Evolutionary conservation across 179 eudicot species (phyloP), one percentile per base, ranked within the genome.

Genomic region (Spergularia azorica): DNA sequence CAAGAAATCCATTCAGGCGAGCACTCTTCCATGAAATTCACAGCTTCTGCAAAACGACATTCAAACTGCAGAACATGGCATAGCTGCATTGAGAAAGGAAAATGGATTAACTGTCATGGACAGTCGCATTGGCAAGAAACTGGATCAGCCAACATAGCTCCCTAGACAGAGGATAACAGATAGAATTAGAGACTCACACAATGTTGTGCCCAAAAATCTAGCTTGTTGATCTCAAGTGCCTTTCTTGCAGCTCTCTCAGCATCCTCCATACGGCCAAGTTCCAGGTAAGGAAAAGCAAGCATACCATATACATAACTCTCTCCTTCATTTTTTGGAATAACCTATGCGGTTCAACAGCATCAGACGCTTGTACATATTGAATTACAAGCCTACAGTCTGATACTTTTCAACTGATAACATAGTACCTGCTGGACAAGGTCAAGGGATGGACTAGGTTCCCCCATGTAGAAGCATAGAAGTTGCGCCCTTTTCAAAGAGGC

Each of bases 141-240:
- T 26, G 32, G 32, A 26, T 26, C 32, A 26, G 32, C 32, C 32
- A 26, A 2, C 32, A 26, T 26, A 2, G 32, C 2, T 26, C 32
- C 32, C 32, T 26, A 26, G 32, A 26, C 32, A 26, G 1, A 26
- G 32, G 32, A 26, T 26, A 5, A 26, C 3, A 8, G 0, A 26
- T 15, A 61, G 73, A 57, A 64, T 73, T 72, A n/a, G n/a, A 15
- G 68, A 89, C 97, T 93, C 83, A 95, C 99, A 78, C 90, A 89
- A 86, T 95, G 99, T 41, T 95, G 99, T 17, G 91, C 85, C 99
- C 99, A 95, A 67, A 84, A 71, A 87, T 95, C 99, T 68, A 90
- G 82, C 52, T 83, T 80, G 80, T 88, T 76, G 83, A 95, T 87
- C 85, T 89, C 88, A 67, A 89, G 89, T 55, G 93, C 99, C 83